Percentiles rank a stretch among this genome's conserved stretches.
phyloP scores from a whole-genome alignment of 768 basidiomycete species.

The Epithele typhae region DNA sequence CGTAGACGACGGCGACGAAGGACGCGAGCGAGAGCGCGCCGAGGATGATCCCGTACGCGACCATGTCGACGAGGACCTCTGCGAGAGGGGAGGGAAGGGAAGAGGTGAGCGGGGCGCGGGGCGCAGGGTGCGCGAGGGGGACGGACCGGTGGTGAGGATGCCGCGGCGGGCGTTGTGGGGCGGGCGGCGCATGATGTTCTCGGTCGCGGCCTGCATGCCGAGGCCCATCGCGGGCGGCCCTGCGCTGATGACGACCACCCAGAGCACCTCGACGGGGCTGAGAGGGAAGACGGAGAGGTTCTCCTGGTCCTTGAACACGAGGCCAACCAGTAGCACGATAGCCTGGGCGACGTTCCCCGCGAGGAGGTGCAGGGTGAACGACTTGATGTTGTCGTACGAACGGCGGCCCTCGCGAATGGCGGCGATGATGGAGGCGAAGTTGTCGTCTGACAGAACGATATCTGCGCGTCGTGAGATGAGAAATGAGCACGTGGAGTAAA shows the following conservation, averaged over 20 bases:
- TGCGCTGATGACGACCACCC: conserved; percentile 48
- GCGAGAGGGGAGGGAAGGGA: too few species aligned
- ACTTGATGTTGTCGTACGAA: conserved; percentile 53
- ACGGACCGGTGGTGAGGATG: conserved; percentile 25
- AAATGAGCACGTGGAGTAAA: background rate
- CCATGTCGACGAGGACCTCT: conserved; percentile 3
- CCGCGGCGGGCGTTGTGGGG: conserved; percentile 37
- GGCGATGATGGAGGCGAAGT: conserved; percentile 58
- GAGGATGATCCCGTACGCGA: conserved; percentile 85
- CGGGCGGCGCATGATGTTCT: conserved; percentile 45
- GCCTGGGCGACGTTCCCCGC: conserved; percentile 54
- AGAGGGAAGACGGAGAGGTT: conserved; percentile 52
- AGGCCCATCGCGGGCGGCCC: conserved; percentile 54
- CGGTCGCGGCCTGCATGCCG: conserved; percentile 45
- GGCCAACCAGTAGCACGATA: conserved; percentile 48
- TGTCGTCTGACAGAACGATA: conserved; percentile 42
- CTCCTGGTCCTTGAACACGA: conserved; percentile 49
- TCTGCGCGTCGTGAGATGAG: too few species aligned
- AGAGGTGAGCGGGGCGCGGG: background rate
- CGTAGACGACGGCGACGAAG: background rate
- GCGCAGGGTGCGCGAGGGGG: background rate
- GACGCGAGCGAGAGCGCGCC: conserved; percentile 44
- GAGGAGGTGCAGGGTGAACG: conserved; percentile 52
- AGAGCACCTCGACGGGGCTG: conserved; percentile 47
- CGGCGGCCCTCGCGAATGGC: conserved; percentile 55